A percentile compares a stretch with the other conserved stretches of the same genome.
phyloP scores from a whole-genome alignment of 768 basidiomycete species.

The Leccinum longicurvipes region DNA sequence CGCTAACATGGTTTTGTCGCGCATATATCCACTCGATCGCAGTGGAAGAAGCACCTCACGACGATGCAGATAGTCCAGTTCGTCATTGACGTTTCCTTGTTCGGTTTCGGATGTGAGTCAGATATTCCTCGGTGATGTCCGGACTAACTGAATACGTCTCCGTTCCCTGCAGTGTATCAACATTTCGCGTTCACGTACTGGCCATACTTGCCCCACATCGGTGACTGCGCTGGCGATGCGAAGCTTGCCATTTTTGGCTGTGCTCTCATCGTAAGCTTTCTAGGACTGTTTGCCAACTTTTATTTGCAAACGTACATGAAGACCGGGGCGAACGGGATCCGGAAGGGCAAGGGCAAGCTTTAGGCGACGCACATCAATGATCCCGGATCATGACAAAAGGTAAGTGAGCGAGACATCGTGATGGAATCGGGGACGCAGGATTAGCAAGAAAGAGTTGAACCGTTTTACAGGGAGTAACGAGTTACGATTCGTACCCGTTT shows the following conservation, averaged over 20 bases:
- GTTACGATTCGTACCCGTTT: neutral
- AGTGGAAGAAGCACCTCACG: constrained; percentile 30
- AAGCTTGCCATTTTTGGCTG: constrained; percentile 14
- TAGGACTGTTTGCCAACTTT: constrained; percentile 25
- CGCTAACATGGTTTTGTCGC: neutral
- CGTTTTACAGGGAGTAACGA: too few relatives aligned
- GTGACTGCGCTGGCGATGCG: constrained; percentile 25
- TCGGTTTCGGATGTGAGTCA: constrained; percentile 24
- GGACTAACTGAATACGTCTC: neutral
- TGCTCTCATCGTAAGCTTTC: constrained; percentile 19
- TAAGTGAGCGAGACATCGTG: neutral
- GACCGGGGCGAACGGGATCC: neutral
- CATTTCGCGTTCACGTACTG: constrained; percentile 27
- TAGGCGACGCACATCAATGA: neutral
- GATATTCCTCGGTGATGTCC: neutral
- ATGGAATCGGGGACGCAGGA: too few relatives aligned
- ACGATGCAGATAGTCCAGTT: constrained; percentile 28
- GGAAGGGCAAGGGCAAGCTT: neutral
- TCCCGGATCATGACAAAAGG: neutral
- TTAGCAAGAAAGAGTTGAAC: neutral
- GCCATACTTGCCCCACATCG: constrained; percentile 22
- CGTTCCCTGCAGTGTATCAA: constrained; percentile 20
- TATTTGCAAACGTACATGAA: constrained; percentile 23
- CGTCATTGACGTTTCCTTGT: constrained; percentile 18
- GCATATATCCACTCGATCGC: neutral